Percentiles rank a stretch among this genome's conserved stretches.
Evolutionary conservation across 805 yeast species (phyloP).

Genomic region (Wickerhamomyces tratensis): DNA sequence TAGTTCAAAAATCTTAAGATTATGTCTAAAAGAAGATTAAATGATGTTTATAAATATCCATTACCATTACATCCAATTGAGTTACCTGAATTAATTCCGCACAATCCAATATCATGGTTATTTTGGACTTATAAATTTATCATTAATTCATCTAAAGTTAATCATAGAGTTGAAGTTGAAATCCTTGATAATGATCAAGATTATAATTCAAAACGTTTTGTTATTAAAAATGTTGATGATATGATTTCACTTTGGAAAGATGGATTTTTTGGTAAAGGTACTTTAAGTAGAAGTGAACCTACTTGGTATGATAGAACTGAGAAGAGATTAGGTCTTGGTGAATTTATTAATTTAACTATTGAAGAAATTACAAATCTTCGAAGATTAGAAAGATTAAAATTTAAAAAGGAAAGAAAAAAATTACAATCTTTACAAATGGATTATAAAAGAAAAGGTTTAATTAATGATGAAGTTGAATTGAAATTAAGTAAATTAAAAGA

Average conservation of each 20-base stretch:
- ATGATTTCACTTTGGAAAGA: conserved; percentile 62
- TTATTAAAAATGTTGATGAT: conserved; percentile 30
- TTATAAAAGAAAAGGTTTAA: conserved; percentile 26
- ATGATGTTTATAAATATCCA: conserved; percentile 34
- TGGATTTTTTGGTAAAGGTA: conserved; percentile 95
- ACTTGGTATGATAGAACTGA: conserved; percentile 71
- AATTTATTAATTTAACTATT: conserved; percentile 28
- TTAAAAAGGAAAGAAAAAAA: conserved; percentile 58
- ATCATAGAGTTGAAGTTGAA: conserved; percentile 11
- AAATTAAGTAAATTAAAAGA: conserved; percentile 18
- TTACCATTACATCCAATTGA: conserved; percentile 45
- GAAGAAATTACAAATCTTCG: conserved; percentile 76
- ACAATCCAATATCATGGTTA: conserved; percentile 62
- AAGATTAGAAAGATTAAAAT: conserved; percentile 59
- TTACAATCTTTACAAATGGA: conserved; percentile 42
- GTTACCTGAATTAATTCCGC: conserved; percentile 45
- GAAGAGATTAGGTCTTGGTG: conserved; percentile 40
- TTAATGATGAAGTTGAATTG: conserved; percentile 25
- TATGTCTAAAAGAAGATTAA: conserved; percentile 24
- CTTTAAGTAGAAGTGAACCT: conserved; percentile 83
- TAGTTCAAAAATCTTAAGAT: no score
- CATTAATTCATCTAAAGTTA: conserved; percentile 9
- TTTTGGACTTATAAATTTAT: conserved; percentile 30
- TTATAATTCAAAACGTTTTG: conserved; percentile 24
- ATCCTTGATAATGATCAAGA: neutral